Percentiles rank a stretch among this genome's conserved stretches.
Evolutionary conservation across 1,139 yeast species (phyloP).

Genomic region (Yamadazyma triangularis): DNA sequence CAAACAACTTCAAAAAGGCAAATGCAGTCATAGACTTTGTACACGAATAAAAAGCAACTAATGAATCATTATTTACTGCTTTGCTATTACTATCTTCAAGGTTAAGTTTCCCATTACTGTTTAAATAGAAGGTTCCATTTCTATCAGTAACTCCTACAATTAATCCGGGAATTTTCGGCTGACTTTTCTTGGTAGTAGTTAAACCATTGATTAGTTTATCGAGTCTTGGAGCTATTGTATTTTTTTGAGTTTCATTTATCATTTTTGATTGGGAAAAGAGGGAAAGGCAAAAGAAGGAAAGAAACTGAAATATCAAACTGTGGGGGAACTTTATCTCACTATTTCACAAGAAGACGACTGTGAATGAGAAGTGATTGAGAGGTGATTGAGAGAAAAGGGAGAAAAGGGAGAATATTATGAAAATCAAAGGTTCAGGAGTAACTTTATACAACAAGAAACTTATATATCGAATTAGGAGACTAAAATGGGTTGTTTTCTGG

Average conservation of each 20-base stretch:
- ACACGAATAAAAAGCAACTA: constrained; percentile 40
- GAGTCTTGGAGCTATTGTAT: constrained; percentile 7
- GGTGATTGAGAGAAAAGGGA: no score
- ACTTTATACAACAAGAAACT: no score
- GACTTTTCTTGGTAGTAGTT: constrained; percentile 9
- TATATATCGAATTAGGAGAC: no score
- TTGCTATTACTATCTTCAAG: constrained; percentile 14
- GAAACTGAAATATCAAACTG: no score
- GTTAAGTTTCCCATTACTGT: constrained; percentile 20
- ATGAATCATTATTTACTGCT: constrained; percentile 21
- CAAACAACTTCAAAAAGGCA: constrained; percentile 43
- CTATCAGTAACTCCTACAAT: constrained; percentile 26
- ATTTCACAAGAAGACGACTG: no score
- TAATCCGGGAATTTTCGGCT: constrained; percentile 20
- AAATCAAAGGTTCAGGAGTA: no score
- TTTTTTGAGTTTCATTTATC: constrained; percentile 3
- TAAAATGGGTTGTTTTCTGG: no score
- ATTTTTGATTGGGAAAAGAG: constrained; percentile 1
- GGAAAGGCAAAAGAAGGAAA: no score
- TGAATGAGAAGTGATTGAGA: no score
- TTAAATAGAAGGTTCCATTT: constrained; percentile 19
- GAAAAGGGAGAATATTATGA: no score
- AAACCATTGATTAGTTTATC: constrained; percentile 13
- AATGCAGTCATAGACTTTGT: constrained; percentile 47
- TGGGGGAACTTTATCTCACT: no score